Percentiles rank a stretch among this genome's conserved stretches.
Conservation (phyloP, 371 early-diverging fungal species). For the Fennellomyces sp. region DNA sequence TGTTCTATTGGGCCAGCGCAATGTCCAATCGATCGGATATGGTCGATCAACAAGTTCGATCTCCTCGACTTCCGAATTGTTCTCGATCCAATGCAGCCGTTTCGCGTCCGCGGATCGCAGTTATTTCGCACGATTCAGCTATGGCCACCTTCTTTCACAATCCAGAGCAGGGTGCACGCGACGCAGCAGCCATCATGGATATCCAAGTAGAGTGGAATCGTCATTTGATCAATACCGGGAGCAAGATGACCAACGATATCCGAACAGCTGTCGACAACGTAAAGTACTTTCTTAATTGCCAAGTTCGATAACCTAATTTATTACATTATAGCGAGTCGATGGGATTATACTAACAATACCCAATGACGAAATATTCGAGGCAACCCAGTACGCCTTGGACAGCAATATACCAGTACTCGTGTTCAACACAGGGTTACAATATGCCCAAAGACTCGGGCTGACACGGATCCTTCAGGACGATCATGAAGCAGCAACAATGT, state of each 20-base stretch:
- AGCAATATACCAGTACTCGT: conserved; percentile 46
- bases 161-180: conserved; percentile 39
- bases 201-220: conserved; percentile 41
- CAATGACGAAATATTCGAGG: conserved; percentile 34
- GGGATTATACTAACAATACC: conserved; percentile 52
- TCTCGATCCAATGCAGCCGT: background rate
- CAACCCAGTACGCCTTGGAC: conserved; percentile 33
- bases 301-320: background rate
- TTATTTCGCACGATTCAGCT: conserved; percentile 38
- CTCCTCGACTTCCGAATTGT: conserved; percentile 2
- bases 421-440: conserved; percentile 43
- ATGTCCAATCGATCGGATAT: background rate
- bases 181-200: conserved; percentile 43
- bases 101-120: conserved; percentile 17
- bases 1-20: background rate
- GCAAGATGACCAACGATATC: conserved; percentile 39
- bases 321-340: conserved; percentile 24
- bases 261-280: conserved; percentile 26
- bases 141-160: conserved; percentile 37
- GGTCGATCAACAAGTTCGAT: conserved; percentile 1
- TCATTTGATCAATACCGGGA: conserved; percentile 24
- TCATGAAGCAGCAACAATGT: conserved; percentile 31
- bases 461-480: conserved; percentile 50
- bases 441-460: conserved; percentile 34
- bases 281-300: background rate